phyloP scores from a whole-genome alignment of 768 basidiomycete genomes.

The Psilocybe cubensis region DNA sequence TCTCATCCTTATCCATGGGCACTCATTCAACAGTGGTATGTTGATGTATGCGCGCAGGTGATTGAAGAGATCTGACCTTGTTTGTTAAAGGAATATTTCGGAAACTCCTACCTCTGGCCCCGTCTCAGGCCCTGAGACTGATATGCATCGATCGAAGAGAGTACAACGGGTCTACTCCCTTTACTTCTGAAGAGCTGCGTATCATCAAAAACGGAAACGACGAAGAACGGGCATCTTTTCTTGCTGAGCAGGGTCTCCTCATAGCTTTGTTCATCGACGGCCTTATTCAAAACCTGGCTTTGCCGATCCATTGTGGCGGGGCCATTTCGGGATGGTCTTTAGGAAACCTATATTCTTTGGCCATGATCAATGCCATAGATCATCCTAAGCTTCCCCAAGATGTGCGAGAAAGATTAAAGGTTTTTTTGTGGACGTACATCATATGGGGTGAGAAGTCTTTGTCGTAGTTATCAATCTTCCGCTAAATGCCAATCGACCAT shows the following conservation, averaged over 20 bases:
- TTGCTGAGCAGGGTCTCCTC: not conserved
- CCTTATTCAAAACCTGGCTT: not conserved
- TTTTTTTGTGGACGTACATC: not conserved
- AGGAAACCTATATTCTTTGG: not conserved
- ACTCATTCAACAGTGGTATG: not conserved
- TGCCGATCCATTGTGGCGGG: not conserved
- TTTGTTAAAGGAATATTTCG: not conserved
- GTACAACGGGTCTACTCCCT: not conserved
- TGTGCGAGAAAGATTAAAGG: not conserved
- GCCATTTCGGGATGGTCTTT: constrained; percentile 5
- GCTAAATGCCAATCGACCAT: not conserved
- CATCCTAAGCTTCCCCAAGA: not conserved
- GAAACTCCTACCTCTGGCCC: not conserved
- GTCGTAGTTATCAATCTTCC: too few species aligned
- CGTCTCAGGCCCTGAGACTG: not conserved
- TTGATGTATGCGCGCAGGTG: too few species aligned
- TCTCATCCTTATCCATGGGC: not conserved
- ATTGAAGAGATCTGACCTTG: too few species aligned
- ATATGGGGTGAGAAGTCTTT: constrained; percentile 3
- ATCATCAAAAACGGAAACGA: not conserved
- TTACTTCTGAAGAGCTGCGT: not conserved
- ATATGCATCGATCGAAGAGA: not conserved
- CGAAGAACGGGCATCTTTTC: not conserved
- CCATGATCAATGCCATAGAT: not conserved
- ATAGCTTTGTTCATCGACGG: not conserved